Conservation (phyloP, 306 rosid species). For the Cajanus cajan region DNA sequence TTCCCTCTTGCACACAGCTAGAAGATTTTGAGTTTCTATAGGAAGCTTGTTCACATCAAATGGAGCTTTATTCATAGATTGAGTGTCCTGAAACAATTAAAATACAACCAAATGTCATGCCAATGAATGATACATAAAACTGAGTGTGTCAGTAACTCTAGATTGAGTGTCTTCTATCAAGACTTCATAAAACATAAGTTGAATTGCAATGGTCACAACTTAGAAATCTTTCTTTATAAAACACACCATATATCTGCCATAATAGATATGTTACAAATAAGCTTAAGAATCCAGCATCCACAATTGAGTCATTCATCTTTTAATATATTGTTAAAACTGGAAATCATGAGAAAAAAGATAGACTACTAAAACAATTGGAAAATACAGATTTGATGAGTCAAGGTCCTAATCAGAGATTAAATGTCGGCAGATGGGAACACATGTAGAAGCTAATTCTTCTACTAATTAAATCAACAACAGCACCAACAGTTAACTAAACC, state of each 20-base stretch:
- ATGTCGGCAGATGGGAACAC: background rate
- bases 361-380: background rate
- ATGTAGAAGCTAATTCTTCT: slow-evolving; percentile 2
- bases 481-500: slow-evolving; percentile 17
- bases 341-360: background rate
- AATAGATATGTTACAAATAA: background rate
- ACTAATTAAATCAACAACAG: slow-evolving; percentile 1
- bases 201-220: background rate
- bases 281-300: background rate
- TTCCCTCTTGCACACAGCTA: slow-evolving; percentile 74
- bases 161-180: background rate
- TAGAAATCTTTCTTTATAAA: background rate
- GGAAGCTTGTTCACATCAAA: slow-evolving; percentile 63
- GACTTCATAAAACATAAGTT: background rate
- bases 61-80: slow-evolving; percentile 46
- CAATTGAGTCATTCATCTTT: background rate
- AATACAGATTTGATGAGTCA: background rate
- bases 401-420: background rate
- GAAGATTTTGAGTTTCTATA: slow-evolving; percentile 49
- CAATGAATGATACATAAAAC: background rate
- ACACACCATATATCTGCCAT: background rate
- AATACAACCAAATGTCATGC: slow-evolving; percentile 19
- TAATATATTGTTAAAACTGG: background rate
- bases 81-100: slow-evolving; percentile 59
- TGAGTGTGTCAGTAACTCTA: background rate